These are phyloP conservation scores for Sisymbrium altissimum DNA, from an alignment of 345 rosid species.

Conservation along the genomic window DNA sequence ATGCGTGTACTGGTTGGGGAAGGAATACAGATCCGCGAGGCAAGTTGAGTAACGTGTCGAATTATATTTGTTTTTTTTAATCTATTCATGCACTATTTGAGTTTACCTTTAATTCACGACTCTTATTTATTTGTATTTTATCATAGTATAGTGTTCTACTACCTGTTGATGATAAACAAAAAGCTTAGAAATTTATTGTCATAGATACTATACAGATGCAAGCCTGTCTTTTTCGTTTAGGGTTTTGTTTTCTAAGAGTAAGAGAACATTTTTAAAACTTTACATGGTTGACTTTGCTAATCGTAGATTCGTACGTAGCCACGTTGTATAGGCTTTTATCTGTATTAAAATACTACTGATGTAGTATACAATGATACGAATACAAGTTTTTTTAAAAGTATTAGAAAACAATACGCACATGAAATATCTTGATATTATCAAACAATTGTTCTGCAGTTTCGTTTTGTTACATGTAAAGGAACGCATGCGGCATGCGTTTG, in stretches of 20 bases:
- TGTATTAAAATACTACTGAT: background rate
- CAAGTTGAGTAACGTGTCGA: conserved; percentile 25
- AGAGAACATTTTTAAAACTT: background rate
- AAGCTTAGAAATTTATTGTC: background rate
- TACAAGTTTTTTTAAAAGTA: conserved; percentile 10
- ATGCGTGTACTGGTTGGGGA: conserved; percentile 32
- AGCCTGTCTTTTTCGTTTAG: background rate
- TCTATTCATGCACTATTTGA: conserved; percentile 9
- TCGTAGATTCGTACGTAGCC: conserved; percentile 12
- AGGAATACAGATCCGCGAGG: conserved; percentile 18
- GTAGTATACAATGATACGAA: background rate
- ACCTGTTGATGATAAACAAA: background rate
- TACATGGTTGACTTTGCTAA: conserved; percentile 19
- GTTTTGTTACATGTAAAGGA: background rate
- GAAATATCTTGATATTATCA: conserved; percentile 17
- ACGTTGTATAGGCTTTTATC: background rate
- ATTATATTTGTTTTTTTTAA: background rate
- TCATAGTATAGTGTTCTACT: background rate
- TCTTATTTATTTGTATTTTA: background rate
- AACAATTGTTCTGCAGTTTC: conserved; percentile 7
- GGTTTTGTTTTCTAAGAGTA: background rate
- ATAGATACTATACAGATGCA: background rate
- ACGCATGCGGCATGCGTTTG: conserved; percentile 20
- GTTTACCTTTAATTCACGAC: background rate
- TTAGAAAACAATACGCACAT: conserved; percentile 9